A percentile compares a stretch with the other conserved stretches of the same genome.
These are phyloP conservation scores for Pyricularia pennisetigena DNA, from an alignment of 2,329 filamentous ascomycete genomes.

Conservation along the genomic window DNA sequence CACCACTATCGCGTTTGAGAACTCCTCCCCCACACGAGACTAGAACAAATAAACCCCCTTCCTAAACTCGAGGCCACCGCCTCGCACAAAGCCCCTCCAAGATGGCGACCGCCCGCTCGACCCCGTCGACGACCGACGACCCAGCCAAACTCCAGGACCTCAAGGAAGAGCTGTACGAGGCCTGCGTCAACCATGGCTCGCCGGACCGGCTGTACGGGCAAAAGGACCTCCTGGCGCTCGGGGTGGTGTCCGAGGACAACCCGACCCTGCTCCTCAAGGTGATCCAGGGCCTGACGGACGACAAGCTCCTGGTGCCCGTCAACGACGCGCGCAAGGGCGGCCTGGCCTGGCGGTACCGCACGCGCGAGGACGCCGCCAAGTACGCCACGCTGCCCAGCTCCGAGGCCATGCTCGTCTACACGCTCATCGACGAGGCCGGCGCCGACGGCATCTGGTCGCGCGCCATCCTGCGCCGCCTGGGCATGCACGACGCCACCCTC, in stretches of 20 bases:
- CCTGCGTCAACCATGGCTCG: slow-evolving; percentile 38
- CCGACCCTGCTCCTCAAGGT: slow-evolving; percentile 43
- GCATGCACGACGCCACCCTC: slow-evolving; percentile 75
- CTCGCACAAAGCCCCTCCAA: background rate
- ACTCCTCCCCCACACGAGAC: background rate
- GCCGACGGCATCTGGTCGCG: slow-evolving; percentile 86
- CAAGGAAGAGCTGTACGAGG: slow-evolving; percentile 48
- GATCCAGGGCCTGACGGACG: slow-evolving; percentile 47
- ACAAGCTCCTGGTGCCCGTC: slow-evolving; percentile 47
- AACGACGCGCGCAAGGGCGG: slow-evolving; percentile 26
- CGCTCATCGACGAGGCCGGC: slow-evolving; percentile 77
- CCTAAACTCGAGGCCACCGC: background rate
- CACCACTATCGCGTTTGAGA: background rate
- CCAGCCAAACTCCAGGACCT: slow-evolving; percentile 35
- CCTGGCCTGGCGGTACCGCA: slow-evolving; percentile 48
- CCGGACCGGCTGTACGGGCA: slow-evolving; percentile 44
- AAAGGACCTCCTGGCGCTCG: slow-evolving; percentile 45
- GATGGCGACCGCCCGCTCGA: slow-evolving; percentile 12
- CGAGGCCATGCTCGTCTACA: slow-evolving; percentile 78
- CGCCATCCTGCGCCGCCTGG: slow-evolving; percentile 68
- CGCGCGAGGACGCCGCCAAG: slow-evolving; percentile 52
- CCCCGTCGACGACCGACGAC: slow-evolving; percentile 13
- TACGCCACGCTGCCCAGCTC: slow-evolving; percentile 54
- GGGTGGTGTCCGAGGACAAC: slow-evolving; percentile 46
- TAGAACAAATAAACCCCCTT: background rate